Evolutionary conservation across 1,284 basidiomycete species (phyloP).

Genomic region (Hymenochaete sp.): DNA sequence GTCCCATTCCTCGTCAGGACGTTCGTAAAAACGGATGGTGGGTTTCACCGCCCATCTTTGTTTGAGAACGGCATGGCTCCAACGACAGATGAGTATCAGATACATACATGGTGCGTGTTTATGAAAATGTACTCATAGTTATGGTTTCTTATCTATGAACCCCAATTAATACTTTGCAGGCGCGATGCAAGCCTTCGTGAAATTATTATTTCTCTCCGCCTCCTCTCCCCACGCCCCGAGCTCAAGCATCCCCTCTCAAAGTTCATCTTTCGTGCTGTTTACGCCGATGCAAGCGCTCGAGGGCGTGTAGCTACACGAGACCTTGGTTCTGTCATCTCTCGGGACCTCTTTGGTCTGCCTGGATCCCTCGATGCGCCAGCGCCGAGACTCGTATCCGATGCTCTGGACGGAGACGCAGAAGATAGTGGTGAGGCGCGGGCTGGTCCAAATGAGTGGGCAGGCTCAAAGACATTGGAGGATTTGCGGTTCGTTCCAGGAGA

Average conservation of each 20-base stretch:
- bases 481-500: constrained; percentile 71
- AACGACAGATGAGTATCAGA: constrained; percentile 66
- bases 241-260: constrained; percentile 70
- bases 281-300: constrained; percentile 59
- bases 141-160: background rate
- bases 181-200: constrained; percentile 72
- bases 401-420: constrained; percentile 22
- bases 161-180: constrained; percentile 34
- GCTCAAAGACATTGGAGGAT: constrained; percentile 65
- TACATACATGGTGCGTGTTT: constrained; percentile 58
- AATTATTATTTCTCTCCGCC: constrained; percentile 63
- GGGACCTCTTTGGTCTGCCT: constrained; percentile 71
- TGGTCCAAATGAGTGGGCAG: constrained; percentile 27
- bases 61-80: constrained; percentile 70
- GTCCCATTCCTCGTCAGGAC: constrained; percentile 70
- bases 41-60: constrained; percentile 58
- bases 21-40: constrained; percentile 73
- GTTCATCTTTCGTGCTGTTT: constrained; percentile 69
- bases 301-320: constrained; percentile 66
- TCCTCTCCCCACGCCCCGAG: constrained; percentile 52
- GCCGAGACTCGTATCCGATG: constrained; percentile 48
- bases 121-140: background rate
- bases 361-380: constrained; percentile 49
- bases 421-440: constrained; percentile 41
- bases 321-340: constrained; percentile 67